Base-by-base conservation (phyloP, 129 eudicot species). In the Tagetes erecta region DNA sequence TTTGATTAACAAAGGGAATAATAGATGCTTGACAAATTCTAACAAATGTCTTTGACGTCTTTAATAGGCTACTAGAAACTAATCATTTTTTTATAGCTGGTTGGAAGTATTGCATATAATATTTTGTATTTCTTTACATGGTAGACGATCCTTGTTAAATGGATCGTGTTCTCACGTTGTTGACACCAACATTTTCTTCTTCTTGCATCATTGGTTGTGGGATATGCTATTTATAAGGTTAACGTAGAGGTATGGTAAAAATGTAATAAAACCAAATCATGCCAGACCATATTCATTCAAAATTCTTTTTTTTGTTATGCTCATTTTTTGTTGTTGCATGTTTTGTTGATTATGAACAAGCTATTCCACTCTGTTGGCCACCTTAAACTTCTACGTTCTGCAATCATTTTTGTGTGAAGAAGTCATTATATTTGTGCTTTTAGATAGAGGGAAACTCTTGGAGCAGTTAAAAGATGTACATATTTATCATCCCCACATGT, bases 1-100 rank as follows among this genome's bases (percentile, higher is more conserved):
- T 49, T 11, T 49, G 35, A 50, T 49, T 38, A 47, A 7, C 0
- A 20, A 78, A n/a, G 36, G 53, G 42, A 78, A 71, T 70, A 78
- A 62, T 46, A 62, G 68, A 57, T 58, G 75, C 39, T 9, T 63
- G 58, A 45, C 60, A 13, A 27, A 73, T 73, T 12, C 60, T 14
- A 62, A 73, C 30, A 30, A 34, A 7, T 62, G 49, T 14, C 42
- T 62, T 36, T 35, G 1, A 36, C 20, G 13, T 36, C 37, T 27
- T 47, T 40, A 45, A 46, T 49, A 36, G 51, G 33, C 30, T 53
- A 20, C 40, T 71, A 53, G 65, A 53, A 53, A 55, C 36, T 55
- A 71, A 52, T 35, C 66, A 53, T 71, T 52, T 8, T 14, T 70
- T 71, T 27, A 71, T 38, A 53, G 50, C 39, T 52, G 49, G 51